phyloP scores from a whole-genome alignment of 2,329 filamentous ascomycete genomes.

The Sodiomyces alkalinus region DNA sequence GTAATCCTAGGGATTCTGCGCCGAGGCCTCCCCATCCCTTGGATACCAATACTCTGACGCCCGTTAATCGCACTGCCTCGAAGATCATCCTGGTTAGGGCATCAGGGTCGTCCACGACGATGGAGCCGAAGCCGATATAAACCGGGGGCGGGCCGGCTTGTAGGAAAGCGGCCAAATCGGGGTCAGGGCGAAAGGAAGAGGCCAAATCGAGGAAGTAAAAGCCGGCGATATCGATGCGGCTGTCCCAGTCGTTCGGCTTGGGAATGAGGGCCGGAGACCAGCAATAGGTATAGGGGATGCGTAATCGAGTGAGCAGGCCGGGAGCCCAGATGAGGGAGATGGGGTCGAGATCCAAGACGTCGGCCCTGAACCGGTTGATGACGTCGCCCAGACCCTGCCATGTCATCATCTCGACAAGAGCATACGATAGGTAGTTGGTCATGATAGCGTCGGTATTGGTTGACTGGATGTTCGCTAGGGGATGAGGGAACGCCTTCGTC shows the following conservation, averaged over 20 bases:
- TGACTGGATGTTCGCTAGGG: constrained; percentile 66
- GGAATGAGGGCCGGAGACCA: constrained; percentile 76
- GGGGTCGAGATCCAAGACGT: constrained; percentile 58
- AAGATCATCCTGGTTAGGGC: constrained; percentile 58
- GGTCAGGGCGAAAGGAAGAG: constrained; percentile 48
- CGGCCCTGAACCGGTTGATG: constrained; percentile 74
- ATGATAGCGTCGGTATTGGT: constrained; percentile 62
- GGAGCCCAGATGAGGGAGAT: constrained; percentile 74
- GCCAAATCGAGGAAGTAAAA: constrained; percentile 63
- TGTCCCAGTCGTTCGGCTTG: constrained; percentile 62
- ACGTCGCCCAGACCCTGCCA: constrained; percentile 88
- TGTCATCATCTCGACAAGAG: constrained; percentile 77
- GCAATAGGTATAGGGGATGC: constrained; percentile 78
- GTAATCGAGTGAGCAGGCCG: constrained; percentile 58
- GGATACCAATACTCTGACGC: constrained; percentile 66
- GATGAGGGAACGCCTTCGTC: constrained; percentile 74
- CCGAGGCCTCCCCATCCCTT: constrained; percentile 83
- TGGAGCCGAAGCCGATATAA: constrained; percentile 74
- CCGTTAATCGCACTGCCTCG: constrained; percentile 49
- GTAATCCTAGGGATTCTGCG: constrained; percentile 52
- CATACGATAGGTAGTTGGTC: constrained; percentile 73
- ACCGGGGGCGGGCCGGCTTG: constrained; percentile 55
- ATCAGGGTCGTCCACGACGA: constrained; percentile 64
- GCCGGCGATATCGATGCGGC: constrained; percentile 56
- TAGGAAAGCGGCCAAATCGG: constrained; percentile 51